phyloP scores from a whole-genome alignment of 2,329 filamentous ascomycete species.

The Pestalotiopsis fici region DNA sequence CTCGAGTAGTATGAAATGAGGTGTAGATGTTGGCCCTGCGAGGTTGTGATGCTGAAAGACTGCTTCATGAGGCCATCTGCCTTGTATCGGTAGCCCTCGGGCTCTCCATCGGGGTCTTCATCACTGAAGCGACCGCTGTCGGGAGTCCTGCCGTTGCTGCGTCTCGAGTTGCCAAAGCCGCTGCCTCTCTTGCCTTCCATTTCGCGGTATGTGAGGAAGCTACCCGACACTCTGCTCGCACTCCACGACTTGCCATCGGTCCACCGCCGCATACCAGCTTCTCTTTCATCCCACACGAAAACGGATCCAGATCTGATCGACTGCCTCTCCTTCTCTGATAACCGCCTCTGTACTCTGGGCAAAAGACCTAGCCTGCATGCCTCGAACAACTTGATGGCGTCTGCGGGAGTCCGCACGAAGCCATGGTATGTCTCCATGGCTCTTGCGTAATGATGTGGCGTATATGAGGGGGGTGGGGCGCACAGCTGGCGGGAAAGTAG shows the following conservation, averaged over 20 bases:
- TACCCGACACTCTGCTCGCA: conserved; percentile 93
- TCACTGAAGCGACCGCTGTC: conserved; percentile 81
- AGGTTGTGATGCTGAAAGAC: conserved; percentile 98
- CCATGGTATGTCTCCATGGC: conserved; percentile 97
- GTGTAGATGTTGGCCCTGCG: conserved; percentile 84
- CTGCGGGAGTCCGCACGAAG: conserved; percentile 89
- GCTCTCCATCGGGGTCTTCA: conserved; percentile 82
- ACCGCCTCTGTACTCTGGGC: conserved; percentile 85
- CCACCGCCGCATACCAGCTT: conserved; percentile 98
- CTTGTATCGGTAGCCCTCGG: conserved; percentile 92
- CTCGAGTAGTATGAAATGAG: conserved; percentile 96
- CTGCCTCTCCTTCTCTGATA: conserved; percentile 96
- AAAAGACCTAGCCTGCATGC: conserved; percentile 88
- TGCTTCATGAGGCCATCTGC: conserved; percentile 98
- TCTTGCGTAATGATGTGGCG: conserved; percentile 6
- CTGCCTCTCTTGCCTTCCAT: conserved; percentile 98
- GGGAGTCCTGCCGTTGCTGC: conserved; percentile 73
- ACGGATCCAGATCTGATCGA: conserved; percentile 96
- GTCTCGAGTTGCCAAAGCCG: conserved; percentile 62
- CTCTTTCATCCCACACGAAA: conserved; percentile 99
- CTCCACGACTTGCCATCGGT: conserved; percentile 99
- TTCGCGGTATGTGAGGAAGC: conserved; percentile 95
- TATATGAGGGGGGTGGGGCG: conserved; percentile 11
- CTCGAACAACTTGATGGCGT: conserved; percentile 98
- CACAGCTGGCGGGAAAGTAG: too few species aligned